Conservation (phyloP, 805 yeast species). For the Sugiyamaella chiloensis region DNA sequence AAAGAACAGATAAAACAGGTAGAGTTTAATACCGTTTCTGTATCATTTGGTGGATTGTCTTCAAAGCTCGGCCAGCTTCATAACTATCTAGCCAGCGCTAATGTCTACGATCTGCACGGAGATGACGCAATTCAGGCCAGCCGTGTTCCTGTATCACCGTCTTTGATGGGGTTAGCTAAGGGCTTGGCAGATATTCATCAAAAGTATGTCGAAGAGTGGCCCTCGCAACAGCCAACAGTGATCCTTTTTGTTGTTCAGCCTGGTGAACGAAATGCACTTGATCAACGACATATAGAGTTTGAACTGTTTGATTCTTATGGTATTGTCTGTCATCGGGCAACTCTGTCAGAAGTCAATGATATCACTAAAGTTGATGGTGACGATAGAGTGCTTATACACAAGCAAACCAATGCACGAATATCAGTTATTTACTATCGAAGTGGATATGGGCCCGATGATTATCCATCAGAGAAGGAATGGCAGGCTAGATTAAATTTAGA, state of each 20-base stretch:
- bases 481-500: constrained; percentile 70
- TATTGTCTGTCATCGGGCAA: constrained; percentile 61
- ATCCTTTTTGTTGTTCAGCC: constrained; percentile 81
- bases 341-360: constrained; percentile 53
- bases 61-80: constrained; percentile 77
- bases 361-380: constrained; percentile 11
- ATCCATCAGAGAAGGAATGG: constrained; percentile 68
- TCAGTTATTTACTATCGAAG: constrained; percentile 88
- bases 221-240: constrained; percentile 21
- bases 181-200: constrained; percentile 68
- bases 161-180: constrained; percentile 56
- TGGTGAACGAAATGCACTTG: constrained; percentile 83
- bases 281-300: constrained; percentile 83
- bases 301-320: constrained; percentile 54
- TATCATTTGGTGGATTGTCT: constrained; percentile 90
- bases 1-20: constrained; percentile 73
- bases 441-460: constrained; percentile 86
- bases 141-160: constrained; percentile 64
- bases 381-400: constrained; percentile 45
- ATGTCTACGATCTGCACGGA: constrained; percentile 29
- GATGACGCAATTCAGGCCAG: neutral
- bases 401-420: constrained; percentile 61
- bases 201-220: constrained; percentile 41
- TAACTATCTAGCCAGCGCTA: constrained; percentile 44
- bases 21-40: constrained; percentile 94